phyloP scores from a whole-genome alignment of 306 rosid species.

The Dalbergia oliveri region DNA sequence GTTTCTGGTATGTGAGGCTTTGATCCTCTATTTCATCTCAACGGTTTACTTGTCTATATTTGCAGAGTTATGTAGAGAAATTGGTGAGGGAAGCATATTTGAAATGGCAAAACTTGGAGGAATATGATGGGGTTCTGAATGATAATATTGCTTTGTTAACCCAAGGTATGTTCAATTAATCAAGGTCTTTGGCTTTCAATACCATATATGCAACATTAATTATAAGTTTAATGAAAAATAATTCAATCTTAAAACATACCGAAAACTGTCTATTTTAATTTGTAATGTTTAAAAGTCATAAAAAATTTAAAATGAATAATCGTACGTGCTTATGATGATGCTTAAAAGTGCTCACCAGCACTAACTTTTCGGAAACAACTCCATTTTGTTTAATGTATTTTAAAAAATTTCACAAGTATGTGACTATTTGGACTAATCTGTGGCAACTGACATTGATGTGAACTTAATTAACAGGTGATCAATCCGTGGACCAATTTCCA shows the following conservation, averaged over 20 bases:
- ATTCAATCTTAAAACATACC: neutral
- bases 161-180: conserved; percentile 60
- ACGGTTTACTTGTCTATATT: neutral
- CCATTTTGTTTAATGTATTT: too few relatives aligned
- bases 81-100: conserved; percentile 64
- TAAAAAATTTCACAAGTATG: neutral
- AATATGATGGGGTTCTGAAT: conserved; percentile 52
- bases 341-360: too few relatives aligned
- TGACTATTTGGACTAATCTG: neutral
- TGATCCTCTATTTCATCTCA: conserved; percentile 1
- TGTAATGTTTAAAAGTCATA: too few relatives aligned
- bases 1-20: neutral
- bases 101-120: conserved; percentile 64
- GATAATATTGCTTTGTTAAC: conserved; percentile 58
- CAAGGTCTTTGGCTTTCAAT: neutral
- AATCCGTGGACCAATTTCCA: conserved; percentile 43
- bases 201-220: too few relatives aligned
- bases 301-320: too few relatives aligned
- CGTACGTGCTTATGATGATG: too few relatives aligned
- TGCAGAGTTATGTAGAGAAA: conserved; percentile 61
- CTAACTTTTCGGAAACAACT: too few relatives aligned
- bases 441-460: neutral
- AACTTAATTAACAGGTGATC: conserved; percentile 49
- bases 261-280: too few relatives aligned
- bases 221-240: too few relatives aligned